phyloP scores from a whole-genome alignment of 495 filamentous ascomycete species.

The Penicillium silybi region DNA sequence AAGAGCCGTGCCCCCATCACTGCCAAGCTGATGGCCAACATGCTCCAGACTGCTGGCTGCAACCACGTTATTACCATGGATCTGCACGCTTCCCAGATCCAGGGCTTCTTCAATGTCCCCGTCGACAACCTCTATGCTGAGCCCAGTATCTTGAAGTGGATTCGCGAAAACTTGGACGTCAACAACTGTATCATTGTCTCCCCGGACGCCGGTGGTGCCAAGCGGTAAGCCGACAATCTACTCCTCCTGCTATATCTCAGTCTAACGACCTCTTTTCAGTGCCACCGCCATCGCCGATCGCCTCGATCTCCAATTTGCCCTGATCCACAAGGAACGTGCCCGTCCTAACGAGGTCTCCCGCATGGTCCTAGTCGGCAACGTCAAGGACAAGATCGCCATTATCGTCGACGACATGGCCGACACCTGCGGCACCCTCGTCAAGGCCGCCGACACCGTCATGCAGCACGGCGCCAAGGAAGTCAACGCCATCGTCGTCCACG shows the following conservation, averaged over 20 bases:
- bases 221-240: conserved; percentile 58
- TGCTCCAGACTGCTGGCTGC: conserved; percentile 89
- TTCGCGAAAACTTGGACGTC: conserved; percentile 78
- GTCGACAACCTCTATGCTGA: conserved; percentile 97
- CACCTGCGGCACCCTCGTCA: conserved; percentile 90
- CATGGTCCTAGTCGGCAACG: conserved; percentile 79
- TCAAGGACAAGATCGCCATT: conserved; percentile 61
- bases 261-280: conserved; percentile 28
- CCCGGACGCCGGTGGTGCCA: conserved; percentile 94
- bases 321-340: conserved; percentile 97
- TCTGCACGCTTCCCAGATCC: conserved; percentile 58
- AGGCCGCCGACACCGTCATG: conserved; percentile 89
- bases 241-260: not conserved
- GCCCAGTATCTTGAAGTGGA: conserved; percentile 87
- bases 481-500: conserved; percentile 93
- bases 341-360: conserved; percentile 92
- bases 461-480: conserved; percentile 83
- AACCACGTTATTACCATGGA: conserved; percentile 92
- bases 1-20: conserved; percentile 83
- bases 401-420: conserved; percentile 86
- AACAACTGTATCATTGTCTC: conserved; percentile 91
- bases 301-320: conserved; percentile 90
- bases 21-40: conserved; percentile 93
- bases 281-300: conserved; percentile 96
- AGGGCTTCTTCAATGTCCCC: conserved; percentile 96